phyloP scores from a whole-genome alignment of 345 rosid genomes.

The Salix suchowensis region DNA sequence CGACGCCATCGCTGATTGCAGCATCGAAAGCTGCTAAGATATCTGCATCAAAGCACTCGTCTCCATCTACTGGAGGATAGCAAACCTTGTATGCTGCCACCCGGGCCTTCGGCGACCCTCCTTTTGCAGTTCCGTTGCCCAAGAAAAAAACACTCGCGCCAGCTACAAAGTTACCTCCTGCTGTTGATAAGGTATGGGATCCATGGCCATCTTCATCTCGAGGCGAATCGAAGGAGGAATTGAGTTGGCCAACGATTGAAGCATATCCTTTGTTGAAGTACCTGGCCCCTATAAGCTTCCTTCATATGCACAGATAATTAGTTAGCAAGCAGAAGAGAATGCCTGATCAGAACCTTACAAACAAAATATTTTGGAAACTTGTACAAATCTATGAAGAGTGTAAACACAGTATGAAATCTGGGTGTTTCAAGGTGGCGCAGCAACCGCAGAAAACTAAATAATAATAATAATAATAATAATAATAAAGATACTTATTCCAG shows the following conservation, averaged over 20 bases:
- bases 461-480: too few species aligned
- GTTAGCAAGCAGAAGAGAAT: too few species aligned
- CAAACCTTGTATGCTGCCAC: constrained; percentile 21
- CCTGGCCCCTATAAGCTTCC: constrained; percentile 31
- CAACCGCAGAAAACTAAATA: too few species aligned
- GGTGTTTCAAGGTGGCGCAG: too few species aligned
- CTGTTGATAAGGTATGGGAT: constrained; percentile 21
- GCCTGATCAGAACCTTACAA: too few species aligned
- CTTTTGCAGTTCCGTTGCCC: constrained; percentile 23
- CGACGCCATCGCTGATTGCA: constrained; percentile 21
- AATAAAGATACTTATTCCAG: too few species aligned
- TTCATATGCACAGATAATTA: background rate
- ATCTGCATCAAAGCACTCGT: constrained; percentile 23
- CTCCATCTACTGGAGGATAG: constrained; percentile 12
- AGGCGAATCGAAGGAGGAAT: constrained; percentile 14
- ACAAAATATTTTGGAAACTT: too few species aligned
- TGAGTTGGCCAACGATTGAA: constrained; percentile 9
- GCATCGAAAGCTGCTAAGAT: constrained; percentile 23
- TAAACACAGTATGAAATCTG: too few species aligned
- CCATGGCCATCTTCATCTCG: constrained; percentile 26
- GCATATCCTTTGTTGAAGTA: constrained; percentile 31
- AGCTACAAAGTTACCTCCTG: constrained; percentile 18
- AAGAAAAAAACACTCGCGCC: constrained; percentile 16
- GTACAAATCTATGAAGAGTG: too few species aligned
- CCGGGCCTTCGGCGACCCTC: constrained; percentile 21